Percentiles rank a stretch among this genome's conserved stretches.
Conservation (phyloP, 257 asterid genomes). For the Datura wrightii region DNA sequence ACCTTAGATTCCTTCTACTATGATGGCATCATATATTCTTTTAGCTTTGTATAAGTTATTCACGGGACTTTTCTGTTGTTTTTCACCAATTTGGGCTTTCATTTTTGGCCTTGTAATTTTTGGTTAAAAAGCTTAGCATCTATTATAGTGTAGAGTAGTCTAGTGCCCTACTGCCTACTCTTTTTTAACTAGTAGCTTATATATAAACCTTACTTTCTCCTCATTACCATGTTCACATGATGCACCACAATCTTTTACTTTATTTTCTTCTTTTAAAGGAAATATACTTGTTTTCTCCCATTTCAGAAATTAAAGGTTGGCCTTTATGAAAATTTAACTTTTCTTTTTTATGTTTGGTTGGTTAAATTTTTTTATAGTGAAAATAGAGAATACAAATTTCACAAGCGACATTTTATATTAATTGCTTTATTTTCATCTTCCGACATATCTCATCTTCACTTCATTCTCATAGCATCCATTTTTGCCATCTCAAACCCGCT, state of each 20-base stretch:
- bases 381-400: too few relatives aligned
- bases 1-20: conserved; percentile 19
- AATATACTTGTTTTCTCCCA: neutral
- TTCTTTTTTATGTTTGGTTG: too few relatives aligned
- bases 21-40: neutral
- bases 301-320: neutral
- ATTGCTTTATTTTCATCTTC: too few relatives aligned
- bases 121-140: neutral
- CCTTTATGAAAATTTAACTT: too few relatives aligned
- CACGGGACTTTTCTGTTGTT: conserved; percentile 18
- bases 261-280: conserved; percentile 11
- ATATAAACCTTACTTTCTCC: neutral
- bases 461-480: too few relatives aligned
- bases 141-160: conserved; percentile 16
- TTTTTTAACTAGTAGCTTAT: neutral
- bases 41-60: neutral
- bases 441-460: too few relatives aligned
- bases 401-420: too few relatives aligned
- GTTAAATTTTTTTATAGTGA: too few relatives aligned
- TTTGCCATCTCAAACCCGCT: too few relatives aligned
- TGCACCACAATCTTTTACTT: neutral
- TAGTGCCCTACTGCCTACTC: neutral
- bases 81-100: neutral
- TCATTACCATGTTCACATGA: neutral
- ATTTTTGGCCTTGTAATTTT: neutral